Evolutionary conservation across 2,329 filamentous ascomycete species (phyloP).

Genomic region (Chaetomiaceae sp.): DNA sequence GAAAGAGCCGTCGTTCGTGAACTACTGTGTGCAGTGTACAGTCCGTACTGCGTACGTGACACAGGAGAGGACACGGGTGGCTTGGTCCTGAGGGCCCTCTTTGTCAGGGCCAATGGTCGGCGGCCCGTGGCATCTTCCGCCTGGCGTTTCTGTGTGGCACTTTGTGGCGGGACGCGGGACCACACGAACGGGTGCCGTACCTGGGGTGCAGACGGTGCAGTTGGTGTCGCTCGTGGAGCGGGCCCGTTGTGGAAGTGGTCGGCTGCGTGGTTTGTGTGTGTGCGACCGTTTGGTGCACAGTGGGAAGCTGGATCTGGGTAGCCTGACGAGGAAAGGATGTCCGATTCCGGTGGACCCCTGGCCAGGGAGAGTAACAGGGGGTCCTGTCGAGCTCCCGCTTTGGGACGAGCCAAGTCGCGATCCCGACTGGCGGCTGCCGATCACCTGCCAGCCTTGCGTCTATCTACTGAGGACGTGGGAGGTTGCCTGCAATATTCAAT

Average conservation of each 20-base stretch:
- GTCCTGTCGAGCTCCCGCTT: slow-evolving; percentile 10
- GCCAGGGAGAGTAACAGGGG: not conserved
- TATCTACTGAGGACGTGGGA: too few relatives aligned
- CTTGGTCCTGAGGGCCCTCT: too few relatives aligned
- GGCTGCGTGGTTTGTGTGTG: slow-evolving; percentile 1
- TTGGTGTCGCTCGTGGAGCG: not conserved
- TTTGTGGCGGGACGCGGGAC: not conserved
- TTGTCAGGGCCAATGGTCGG: too few relatives aligned
- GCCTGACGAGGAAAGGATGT: slow-evolving; percentile 6
- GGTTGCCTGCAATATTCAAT: too few relatives aligned
- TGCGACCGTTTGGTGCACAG: too few relatives aligned
- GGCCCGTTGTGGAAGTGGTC: slow-evolving; percentile 10
- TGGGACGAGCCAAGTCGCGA: slow-evolving; percentile 3
- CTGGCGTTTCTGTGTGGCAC: slow-evolving; percentile 1
- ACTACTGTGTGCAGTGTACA: too few relatives aligned
- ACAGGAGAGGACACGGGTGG: too few relatives aligned
- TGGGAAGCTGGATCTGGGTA: slow-evolving; percentile 9
- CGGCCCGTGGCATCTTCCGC: not conserved
- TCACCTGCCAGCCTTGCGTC: slow-evolving; percentile 5
- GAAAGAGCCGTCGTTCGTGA: too few relatives aligned
- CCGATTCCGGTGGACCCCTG: slow-evolving; percentile 5
- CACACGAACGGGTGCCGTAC: not conserved
- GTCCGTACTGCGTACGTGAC: too few relatives aligned
- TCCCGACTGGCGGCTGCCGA: slow-evolving; percentile 10
- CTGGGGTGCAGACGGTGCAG: not conserved